Evolutionary conservation across 306 rosid genomes (phyloP), one percentile per base, ranked within the genome.

Genomic region (Rosa chinensis): DNA sequence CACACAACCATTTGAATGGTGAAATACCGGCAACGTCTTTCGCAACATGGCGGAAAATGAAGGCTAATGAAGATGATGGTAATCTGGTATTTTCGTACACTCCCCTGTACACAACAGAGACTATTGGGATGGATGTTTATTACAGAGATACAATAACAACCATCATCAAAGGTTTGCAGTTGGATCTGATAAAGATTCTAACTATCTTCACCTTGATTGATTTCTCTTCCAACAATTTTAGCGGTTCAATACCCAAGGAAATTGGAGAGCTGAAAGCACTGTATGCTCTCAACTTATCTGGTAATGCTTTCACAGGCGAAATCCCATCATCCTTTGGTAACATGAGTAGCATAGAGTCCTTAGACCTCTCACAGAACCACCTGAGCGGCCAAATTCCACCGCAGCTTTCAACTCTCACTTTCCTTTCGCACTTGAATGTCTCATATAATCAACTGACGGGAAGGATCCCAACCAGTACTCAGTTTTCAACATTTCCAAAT

Each of bases 301-400:
- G 84, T 42, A 90, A 90, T 81, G 80, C 78, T 55, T 58, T 89
- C 52, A 56, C 55, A 4, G 87, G 88, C 28, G 56, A 83, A 28
- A 86, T 90, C 47, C 86, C 88, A 28, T 6, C 85, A 21, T 83
- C 82, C 8, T 66, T 88, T 0, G 88, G 80, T 9, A 88, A 87
- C 23, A 18, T 90, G 81, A 74, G 17, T 39, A 42, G 66, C 0
- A 67, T 88, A 0, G 92, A 90, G 79, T 90, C 90, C 58, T 74
- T 90, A 49, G 92, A 88, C 80, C 66, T 88, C 3, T 90, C 94
- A 78, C 12, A 12, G 0, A 90, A 90, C 78, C 14, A 25, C 12
- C 56, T 90, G 25, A 59, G 63, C 0, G 90, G 90, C 20, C 32
- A 55, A 37, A 88, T 90, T 80, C 92, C 94, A 1, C 0, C 0